phyloP scores from a whole-genome alignment of 768 basidiomycete genomes.

The Mycena albidolilacea region DNA sequence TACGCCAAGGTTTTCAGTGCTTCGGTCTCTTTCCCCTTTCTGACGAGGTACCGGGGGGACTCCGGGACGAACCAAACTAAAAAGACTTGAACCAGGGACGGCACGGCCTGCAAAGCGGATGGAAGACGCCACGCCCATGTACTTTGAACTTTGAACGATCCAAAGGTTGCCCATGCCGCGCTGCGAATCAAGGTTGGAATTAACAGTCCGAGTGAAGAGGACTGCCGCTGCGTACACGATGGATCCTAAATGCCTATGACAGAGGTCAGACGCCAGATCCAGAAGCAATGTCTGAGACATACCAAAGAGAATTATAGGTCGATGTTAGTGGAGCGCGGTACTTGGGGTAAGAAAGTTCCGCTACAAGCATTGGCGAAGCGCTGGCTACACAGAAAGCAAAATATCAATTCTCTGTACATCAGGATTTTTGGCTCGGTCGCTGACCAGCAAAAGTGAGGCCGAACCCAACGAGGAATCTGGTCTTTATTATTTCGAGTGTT shows the following conservation, averaged over 20 bases:
- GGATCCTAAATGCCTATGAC: constrained; percentile 68
- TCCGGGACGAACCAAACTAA: constrained; percentile 84
- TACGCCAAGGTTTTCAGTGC: constrained; percentile 82
- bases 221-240: constrained; percentile 68
- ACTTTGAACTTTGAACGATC: constrained; percentile 76
- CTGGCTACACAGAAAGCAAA: constrained; percentile 55
- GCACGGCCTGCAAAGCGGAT: constrained; percentile 78
- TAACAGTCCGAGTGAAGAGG: not conserved
- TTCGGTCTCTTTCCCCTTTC: constrained; percentile 78
- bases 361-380: constrained; percentile 87
- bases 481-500: not conserved
- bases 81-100: constrained; percentile 75
- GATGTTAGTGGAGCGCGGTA: constrained; percentile 87
- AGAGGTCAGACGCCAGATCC: too few relatives aligned
- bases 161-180: constrained; percentile 88
- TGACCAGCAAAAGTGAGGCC: constrained; percentile 79
- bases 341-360: constrained; percentile 87
- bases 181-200: constrained; percentile 46
- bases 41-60: constrained; percentile 87
- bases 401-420: constrained; percentile 1
- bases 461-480: constrained; percentile 80
- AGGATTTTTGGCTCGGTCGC: constrained; percentile 23
- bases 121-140: constrained; percentile 91
- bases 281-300: too few relatives aligned
- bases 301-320: constrained; percentile 89